Evolutionary conservation across 148 eudicot species (phyloP).

Genomic region (Vaccinium myrtillus): DNA sequence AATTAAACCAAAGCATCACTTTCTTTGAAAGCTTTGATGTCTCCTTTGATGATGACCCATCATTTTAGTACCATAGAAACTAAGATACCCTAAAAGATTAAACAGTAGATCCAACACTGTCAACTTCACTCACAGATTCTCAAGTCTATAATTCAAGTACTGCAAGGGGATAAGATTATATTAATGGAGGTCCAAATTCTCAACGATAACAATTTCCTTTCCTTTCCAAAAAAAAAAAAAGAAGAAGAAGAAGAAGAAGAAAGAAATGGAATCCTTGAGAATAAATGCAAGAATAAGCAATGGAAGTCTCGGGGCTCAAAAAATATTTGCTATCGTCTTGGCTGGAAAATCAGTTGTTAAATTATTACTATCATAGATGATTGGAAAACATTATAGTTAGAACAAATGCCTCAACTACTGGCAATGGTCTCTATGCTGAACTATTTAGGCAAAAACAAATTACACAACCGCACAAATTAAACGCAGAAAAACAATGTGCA

Average conservation of each 20-base stretch:
- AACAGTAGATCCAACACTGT: not conserved
- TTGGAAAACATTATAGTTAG: not conserved
- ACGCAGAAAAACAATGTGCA: not conserved
- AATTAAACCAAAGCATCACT: slow-evolving; percentile 11
- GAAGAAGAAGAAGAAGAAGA: no score
- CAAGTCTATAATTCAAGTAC: not conserved
- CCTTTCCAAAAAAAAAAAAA: not conserved
- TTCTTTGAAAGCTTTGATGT: slow-evolving; percentile 13
- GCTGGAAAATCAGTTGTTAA: not conserved
- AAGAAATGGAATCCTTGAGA: not conserved
- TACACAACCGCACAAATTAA: not conserved
- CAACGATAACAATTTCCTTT: not conserved
- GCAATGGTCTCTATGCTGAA: not conserved
- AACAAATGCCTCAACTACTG: not conserved
- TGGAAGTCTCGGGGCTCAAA: not conserved
- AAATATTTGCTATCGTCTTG: not conserved
- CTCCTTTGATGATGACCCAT: slow-evolving; percentile 8
- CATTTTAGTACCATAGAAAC: not conserved
- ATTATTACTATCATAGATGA: not conserved
- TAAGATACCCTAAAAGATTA: slow-evolving; percentile 8
- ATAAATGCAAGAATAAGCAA: not conserved
- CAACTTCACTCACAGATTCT: not conserved
- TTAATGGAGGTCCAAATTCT: not conserved
- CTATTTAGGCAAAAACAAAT: not conserved
- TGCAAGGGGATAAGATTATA: not conserved